These are phyloP conservation scores for Yarrowia deformans DNA, from an alignment of 805 yeast species.

Conservation along the genomic window DNA sequence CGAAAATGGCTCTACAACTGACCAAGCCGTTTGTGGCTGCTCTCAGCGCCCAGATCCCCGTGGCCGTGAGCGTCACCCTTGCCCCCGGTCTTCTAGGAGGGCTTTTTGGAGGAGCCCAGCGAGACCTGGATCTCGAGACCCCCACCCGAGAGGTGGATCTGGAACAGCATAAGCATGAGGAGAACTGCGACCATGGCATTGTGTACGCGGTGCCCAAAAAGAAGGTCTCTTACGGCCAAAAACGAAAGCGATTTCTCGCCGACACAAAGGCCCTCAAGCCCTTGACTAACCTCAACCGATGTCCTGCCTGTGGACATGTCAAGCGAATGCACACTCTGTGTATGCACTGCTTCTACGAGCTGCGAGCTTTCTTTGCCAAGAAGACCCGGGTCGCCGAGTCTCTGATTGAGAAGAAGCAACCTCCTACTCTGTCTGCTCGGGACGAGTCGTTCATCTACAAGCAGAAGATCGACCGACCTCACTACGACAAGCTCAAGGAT, in stretches of 20 bases:
- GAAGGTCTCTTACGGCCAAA: conserved; percentile 85
- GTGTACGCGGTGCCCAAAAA: conserved; percentile 92
- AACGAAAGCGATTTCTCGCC: conserved; percentile 81
- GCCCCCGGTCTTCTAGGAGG: conserved; percentile 31
- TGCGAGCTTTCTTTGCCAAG: conserved; percentile 72
- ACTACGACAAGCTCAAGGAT: conserved; percentile 32
- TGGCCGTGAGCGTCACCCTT: conserved; percentile 26
- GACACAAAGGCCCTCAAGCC: conserved; percentile 82
- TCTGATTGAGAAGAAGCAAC: conserved; percentile 42
- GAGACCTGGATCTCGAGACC: conserved; percentile 11
- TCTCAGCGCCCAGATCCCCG: conserved; percentile 25
- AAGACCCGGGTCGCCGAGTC: conserved; percentile 40
- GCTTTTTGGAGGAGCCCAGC: conserved; percentile 16
- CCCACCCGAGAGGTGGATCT: conserved; percentile 22
- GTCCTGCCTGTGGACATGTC: conserved; percentile 94
- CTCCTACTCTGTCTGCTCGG: conserved; percentile 38
- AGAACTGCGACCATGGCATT: conserved; percentile 60
- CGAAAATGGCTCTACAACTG: conserved; percentile 26
- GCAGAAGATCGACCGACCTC: conserved; percentile 46
- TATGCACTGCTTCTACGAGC: conserved; percentile 88
- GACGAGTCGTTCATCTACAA: conserved; percentile 46
- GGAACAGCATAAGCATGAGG: conserved; percentile 20
- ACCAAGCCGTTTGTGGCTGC: conserved; percentile 38
- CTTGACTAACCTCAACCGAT: conserved; percentile 78
- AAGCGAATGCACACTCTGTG: conserved; percentile 91